phyloP scores from a whole-genome alignment of 2,329 filamentous ascomycete species.

The Penicillium crustosum region DNA sequence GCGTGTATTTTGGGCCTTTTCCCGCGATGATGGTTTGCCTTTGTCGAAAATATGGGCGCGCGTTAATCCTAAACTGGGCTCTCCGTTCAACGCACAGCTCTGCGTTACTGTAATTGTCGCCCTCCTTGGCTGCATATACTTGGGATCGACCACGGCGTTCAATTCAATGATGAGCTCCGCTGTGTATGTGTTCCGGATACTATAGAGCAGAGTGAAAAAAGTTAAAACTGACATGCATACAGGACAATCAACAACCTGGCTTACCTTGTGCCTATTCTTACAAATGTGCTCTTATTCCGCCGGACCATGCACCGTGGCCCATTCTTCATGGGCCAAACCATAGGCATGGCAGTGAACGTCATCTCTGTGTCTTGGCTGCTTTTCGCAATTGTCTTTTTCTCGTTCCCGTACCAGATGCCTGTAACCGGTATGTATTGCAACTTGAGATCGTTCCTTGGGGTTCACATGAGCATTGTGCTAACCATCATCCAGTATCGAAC shows the following conservation, averaged over 20 bases:
- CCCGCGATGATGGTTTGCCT: constrained; percentile 51
- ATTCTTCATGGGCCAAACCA: constrained; percentile 45
- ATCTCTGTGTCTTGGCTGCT: constrained; percentile 50
- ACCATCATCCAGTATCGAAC: constrained; percentile 29
- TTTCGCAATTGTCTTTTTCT: constrained; percentile 53
- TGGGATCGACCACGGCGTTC: constrained; percentile 67
- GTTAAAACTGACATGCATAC: neutral
- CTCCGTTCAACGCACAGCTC: constrained; percentile 58
- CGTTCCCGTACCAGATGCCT: constrained; percentile 44
- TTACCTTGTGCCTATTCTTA: constrained; percentile 49
- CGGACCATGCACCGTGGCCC: constrained; percentile 46
- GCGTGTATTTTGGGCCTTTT: constrained; percentile 60
- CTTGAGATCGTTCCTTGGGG: neutral
- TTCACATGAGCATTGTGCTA: neutral
- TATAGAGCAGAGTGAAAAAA: neutral
- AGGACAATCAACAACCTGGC: constrained; percentile 51
- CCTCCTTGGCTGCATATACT: constrained; percentile 63
- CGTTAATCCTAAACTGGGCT: constrained; percentile 46
- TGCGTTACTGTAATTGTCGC: constrained; percentile 52
- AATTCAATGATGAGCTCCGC: constrained; percentile 49
- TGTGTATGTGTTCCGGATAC: constrained; percentile 13
- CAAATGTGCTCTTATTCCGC: constrained; percentile 48
- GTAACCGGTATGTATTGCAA: constrained; percentile 25
- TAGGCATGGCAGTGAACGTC: constrained; percentile 47
- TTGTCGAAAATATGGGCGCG: constrained; percentile 35